Base-by-base conservation (phyloP, 2,329 filamentous ascomycete species). In the Aspergillus sp. region DNA sequence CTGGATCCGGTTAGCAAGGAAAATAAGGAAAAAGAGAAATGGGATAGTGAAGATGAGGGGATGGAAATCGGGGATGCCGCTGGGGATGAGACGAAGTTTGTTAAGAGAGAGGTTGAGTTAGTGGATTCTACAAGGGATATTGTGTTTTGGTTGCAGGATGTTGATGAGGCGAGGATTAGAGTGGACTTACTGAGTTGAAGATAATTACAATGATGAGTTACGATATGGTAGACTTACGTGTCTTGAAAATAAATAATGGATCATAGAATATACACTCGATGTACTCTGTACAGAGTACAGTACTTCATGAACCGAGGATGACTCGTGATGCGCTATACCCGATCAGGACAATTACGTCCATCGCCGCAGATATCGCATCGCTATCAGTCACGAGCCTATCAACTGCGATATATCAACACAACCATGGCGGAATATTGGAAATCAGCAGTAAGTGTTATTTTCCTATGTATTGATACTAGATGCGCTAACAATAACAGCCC, bases 391-490 rank as follows among this genome's bases (percentile, higher is more conserved):
- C 22, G 25, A 27, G 5, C n/a, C 12, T 19, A 27, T 43, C 41
- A 27, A 27, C 41, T 43, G 6, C 15, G 23, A 15, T 15, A 9
- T 19, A 43, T 12, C 7, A 22, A 13, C 17, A 7, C 23, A 22
- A 39, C 33, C 43, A 97, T 98, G 93, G 85, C 93, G 0, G 93
- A 97, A 77, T 94, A 95, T 73, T 97, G 93, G 93, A 97, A 97
- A 68, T 96, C 91, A 17, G 95, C 90, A 30, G 80, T 82, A 65
- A 68, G 74, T 63, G 15, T 20, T 7, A 32, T 20, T 17, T 5
- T 2, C 3, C 7, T 22, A 2, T 25, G 32, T 9, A 13, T 38
- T 22, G 22, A 5, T 5, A 25, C 7, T 6, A 6, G 9, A 30
- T 5, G 22, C 19, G 37, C 60, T 66, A 49, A 69, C 44, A 17